phyloP scores from a whole-genome alignment of 1,284 basidiomycete genomes.

The Heliocybe sulcata region DNA sequence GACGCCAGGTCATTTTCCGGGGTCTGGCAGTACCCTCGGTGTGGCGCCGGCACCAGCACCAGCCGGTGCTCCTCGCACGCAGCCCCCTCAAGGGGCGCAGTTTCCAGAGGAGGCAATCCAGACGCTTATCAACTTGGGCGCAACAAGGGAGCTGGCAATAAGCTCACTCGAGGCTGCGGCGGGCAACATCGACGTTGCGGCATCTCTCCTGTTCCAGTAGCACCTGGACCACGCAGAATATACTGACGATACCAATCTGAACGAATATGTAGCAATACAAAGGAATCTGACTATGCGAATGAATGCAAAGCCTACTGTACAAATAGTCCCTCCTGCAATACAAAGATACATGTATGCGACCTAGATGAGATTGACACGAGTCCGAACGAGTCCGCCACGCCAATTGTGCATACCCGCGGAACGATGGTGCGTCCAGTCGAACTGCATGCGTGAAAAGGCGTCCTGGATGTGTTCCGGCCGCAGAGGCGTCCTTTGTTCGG shows the following conservation, averaged over 20 bases:
- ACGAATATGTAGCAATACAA: constrained; percentile 8
- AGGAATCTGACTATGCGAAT: constrained; percentile 8
- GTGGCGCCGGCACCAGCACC: constrained; percentile 26
- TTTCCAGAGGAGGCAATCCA: constrained; percentile 48
- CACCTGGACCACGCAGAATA: background rate
- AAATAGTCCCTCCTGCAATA: constrained; percentile 4
- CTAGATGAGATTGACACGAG: constrained; percentile 75
- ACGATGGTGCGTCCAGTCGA: constrained; percentile 71
- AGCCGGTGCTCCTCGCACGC: constrained; percentile 10
- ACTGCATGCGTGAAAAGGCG: constrained; percentile 83
- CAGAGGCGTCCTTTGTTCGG: constrained; percentile 71
- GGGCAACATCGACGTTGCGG: constrained; percentile 87
- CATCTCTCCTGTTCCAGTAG: constrained; percentile 73
- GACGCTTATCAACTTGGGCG: constrained; percentile 70
- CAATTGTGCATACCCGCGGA: constrained; percentile 84
- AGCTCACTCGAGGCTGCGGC: constrained; percentile 71
- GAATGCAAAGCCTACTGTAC: constrained; percentile 7
- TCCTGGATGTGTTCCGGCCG: constrained; percentile 83
- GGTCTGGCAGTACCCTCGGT: constrained; percentile 49
- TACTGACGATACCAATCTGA: constrained; percentile 4
- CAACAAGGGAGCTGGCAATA: constrained; percentile 68
- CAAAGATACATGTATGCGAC: constrained; percentile 8
- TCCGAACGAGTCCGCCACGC: constrained; percentile 76
- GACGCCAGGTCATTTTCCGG: constrained; percentile 40
- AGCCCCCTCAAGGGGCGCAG: constrained; percentile 10